Evolutionary conservation across 345 rosid species (phyloP).

Genomic region (Lepidium africanum): DNA sequence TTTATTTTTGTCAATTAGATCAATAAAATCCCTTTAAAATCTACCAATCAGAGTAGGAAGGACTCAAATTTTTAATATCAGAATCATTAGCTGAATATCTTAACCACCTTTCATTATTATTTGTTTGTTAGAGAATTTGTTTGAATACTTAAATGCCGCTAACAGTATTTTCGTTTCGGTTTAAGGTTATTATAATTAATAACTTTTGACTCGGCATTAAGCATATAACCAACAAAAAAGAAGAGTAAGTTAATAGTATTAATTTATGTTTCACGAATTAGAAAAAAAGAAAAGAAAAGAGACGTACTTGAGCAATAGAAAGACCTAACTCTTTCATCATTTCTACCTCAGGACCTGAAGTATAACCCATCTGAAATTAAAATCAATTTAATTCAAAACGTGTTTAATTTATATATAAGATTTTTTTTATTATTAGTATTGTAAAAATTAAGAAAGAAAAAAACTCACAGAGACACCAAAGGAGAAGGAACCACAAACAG

Average conservation of each 20-base stretch:
- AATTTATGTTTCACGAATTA: not conserved
- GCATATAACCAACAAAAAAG: no score
- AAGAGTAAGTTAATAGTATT: not conserved
- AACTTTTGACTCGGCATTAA: not conserved
- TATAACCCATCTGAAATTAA: conserved; percentile 30
- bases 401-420: no score
- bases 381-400: no score
- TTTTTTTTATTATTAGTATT: no score
- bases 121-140: no score
- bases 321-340: conserved; percentile 35
- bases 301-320: conserved; percentile 27
- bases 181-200: not conserved
- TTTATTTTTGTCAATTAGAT: no score
- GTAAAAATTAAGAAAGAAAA: not conserved
- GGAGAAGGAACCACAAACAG: conserved; percentile 26
- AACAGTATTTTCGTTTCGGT: not conserved
- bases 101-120: no score
- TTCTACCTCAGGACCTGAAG: conserved; percentile 37
- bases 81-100: no score
- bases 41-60: no score
- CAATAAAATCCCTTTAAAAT: no score
- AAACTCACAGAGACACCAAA: conserved; percentile 23
- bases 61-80: no score
- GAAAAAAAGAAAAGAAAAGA: not conserved
- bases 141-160: no score